Evolutionary conservation across 495 filamentous ascomycete species (phyloP).

Genomic region (Trichocladium antarcticum): DNA sequence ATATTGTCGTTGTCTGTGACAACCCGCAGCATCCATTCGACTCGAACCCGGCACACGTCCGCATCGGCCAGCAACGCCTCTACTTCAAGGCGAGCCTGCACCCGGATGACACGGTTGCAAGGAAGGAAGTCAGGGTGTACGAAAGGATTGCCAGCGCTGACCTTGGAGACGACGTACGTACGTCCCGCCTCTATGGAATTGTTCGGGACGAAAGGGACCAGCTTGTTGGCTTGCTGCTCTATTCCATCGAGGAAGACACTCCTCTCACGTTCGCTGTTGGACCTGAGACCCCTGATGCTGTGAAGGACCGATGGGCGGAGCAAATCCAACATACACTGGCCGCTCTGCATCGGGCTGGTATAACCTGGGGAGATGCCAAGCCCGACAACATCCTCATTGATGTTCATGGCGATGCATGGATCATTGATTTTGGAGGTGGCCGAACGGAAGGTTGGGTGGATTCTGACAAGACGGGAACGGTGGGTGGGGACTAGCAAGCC

Average conservation of each 20-base stretch:
- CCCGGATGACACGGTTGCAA: not conserved
- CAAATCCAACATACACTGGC: not conserved
- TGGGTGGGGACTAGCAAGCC: slow-evolving; percentile 31
- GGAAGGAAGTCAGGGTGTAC: not conserved
- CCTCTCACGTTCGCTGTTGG: not conserved
- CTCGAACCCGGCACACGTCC: not conserved
- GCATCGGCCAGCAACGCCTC: not conserved
- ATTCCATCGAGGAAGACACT: not conserved
- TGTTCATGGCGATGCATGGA: slow-evolving; percentile 27
- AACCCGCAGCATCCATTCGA: not conserved
- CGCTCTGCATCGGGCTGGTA: not conserved
- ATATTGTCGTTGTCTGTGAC: slow-evolving; percentile 1
- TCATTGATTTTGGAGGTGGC: slow-evolving; percentile 39
- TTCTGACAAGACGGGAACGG: slow-evolving; percentile 23
- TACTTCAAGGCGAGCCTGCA: not conserved
- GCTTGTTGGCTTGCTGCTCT: not conserved
- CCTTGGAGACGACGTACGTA: not conserved
- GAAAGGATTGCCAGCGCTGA: not conserved
- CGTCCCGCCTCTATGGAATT: not conserved
- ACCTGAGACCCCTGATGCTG: not conserved
- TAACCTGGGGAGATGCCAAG: slow-evolving; percentile 33
- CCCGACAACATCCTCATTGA: slow-evolving; percentile 37
- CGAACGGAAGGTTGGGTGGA: slow-evolving; percentile 34
- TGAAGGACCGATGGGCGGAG: slow-evolving; percentile 5
- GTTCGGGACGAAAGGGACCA: not conserved